phyloP scores from a whole-genome alignment of 2,329 filamentous ascomycete genomes.

The Hypoxylon sp. region DNA sequence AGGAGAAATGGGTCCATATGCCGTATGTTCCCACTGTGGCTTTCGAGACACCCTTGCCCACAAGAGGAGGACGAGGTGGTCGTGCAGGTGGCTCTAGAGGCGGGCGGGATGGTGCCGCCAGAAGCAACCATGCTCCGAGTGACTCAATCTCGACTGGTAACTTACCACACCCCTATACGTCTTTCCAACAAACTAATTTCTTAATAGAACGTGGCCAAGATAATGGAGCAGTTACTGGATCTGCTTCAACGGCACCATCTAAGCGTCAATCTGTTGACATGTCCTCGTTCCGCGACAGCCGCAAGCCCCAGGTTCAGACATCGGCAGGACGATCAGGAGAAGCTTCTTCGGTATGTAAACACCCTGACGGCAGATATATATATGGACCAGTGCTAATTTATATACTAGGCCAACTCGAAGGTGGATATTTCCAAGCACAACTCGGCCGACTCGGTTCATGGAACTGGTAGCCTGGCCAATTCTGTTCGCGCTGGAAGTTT shows the following conservation, averaged over 20 bases:
- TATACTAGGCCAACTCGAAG: conserved; percentile 26
- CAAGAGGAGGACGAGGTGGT: conserved; percentile 59
- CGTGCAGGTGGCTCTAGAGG: conserved; percentile 42
- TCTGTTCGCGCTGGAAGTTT: conserved; percentile 16
- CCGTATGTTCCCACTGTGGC: conserved; percentile 84
- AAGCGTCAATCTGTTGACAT: conserved; percentile 58
- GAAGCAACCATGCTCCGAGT: conserved; percentile 32
- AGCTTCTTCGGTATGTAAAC: conserved; percentile 49
- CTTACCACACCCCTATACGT: not conserved
- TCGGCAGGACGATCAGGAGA: conserved; percentile 52
- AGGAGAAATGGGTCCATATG: conserved; percentile 86
- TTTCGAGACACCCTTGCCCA: conserved; percentile 83
- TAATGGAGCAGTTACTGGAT: conserved; percentile 40
- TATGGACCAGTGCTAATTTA: conserved; percentile 1
- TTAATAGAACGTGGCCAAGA: conserved; percentile 39
- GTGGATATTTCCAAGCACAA: conserved; percentile 34
- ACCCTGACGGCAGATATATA: not conserved
- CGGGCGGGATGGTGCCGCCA: conserved; percentile 39
- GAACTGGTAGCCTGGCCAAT: conserved; percentile 22
- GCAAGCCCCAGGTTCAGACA: conserved; percentile 52
- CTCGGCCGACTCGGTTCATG: conserved; percentile 28
- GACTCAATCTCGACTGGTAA: conserved; percentile 35
- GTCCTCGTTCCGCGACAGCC: conserved; percentile 52
- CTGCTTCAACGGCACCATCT: conserved; percentile 48
- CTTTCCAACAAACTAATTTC: conserved; percentile 22